Percentiles rank a stretch among this genome's conserved stretches.
Evolutionary conservation across 2,329 filamentous ascomycete genomes (phyloP).

Genomic region (Colletotrichum limetticola): DNA sequence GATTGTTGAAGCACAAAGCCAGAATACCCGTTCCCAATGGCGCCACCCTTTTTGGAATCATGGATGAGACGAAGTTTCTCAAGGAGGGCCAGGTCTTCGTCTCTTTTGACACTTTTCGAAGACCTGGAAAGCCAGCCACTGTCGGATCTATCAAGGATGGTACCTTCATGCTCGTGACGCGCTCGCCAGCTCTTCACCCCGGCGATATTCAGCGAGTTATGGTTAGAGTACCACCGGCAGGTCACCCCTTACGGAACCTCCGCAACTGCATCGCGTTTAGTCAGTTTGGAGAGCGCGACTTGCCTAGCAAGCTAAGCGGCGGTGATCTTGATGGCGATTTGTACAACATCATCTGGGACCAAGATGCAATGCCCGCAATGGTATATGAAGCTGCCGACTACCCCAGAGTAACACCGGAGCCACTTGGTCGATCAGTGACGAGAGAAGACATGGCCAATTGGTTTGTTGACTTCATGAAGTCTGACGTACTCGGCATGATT

Average conservation of each 20-base stretch:
- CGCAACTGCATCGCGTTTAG: constrained; percentile 85
- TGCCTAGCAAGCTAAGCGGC: constrained; percentile 82
- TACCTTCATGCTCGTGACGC: constrained; percentile 70
- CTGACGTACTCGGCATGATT: constrained; percentile 73
- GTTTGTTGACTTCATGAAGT: constrained; percentile 82
- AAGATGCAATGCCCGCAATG: constrained; percentile 52
- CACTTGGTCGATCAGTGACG: constrained; percentile 70
- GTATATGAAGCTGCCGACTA: constrained; percentile 76
- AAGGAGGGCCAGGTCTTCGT: constrained; percentile 76
- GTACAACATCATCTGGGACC: constrained; percentile 83
- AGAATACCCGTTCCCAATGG: constrained; percentile 78
- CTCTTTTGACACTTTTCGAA: constrained; percentile 49
- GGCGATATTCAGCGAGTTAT: constrained; percentile 78
- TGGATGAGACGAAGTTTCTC: constrained; percentile 82
- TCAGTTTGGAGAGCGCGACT: constrained; percentile 74
- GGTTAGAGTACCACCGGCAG: constrained; percentile 68
- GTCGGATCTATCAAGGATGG: constrained; percentile 47
- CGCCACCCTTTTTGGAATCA: constrained; percentile 82
- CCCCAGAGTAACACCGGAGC: constrained; percentile 62
- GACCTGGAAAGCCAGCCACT: constrained; percentile 35
- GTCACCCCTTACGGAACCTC: constrained; percentile 70
- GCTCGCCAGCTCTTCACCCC: constrained; percentile 84
- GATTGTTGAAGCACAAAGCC: constrained; percentile 81
- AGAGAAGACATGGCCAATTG: constrained; percentile 79
- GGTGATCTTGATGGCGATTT: constrained; percentile 88